Base-by-base conservation (phyloP, 1,284 basidiomycete genomes). In the Apiotrichum gracile region DNA sequence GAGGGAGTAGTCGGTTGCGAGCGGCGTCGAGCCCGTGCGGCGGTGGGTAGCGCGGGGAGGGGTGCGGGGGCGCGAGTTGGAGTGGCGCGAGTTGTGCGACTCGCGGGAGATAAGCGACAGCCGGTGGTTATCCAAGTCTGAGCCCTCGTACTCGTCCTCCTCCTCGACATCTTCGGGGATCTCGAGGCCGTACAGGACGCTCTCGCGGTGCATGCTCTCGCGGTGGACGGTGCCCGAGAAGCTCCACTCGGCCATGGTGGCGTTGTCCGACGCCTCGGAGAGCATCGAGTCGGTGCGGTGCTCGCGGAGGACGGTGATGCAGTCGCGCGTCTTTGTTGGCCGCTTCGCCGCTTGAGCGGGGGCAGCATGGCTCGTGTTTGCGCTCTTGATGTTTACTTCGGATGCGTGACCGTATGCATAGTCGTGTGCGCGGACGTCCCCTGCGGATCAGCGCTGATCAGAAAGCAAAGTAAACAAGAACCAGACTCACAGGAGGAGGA, bases 1-100 rank as follows among this genome's bases (percentile, higher is more conserved):
- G 43, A 70, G 62, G 5, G 35, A 39, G 21, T 33, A 41, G 26
- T 38, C 45, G 35, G 7, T 26, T 34, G 22, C 25, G 45, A n/a
- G 19, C 45, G 45, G 45, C 16, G 45, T 47, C 22, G 45, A 47
- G 37, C n/a, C n/a, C 5, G n/a, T 38, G 37, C 37, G 37, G 19
- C 5, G 9, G 37, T 21, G 37, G 5, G 37, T 21, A 16, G 37
- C 9, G n/a, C 6, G 37, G 3, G 17, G 2, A 8, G 45, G 24
- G 14, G 31, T 26, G 19, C 42, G 42, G 29, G 12, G 16, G 25
- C 24, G 41, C n/a, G 37, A 38, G 37, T 21, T n/a, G 2, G 34
- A 17, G 37, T 19, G 12, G 37, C n/a, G 37, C 19, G 37, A 19
- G 19, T 22, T 24, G 39, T 25, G 22, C 2, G 22, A 40, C 12